Evolutionary conservation across 805 yeast species (phyloP), one percentile per base, ranked within the genome.

Genomic region (Spathaspora arborariae): DNA sequence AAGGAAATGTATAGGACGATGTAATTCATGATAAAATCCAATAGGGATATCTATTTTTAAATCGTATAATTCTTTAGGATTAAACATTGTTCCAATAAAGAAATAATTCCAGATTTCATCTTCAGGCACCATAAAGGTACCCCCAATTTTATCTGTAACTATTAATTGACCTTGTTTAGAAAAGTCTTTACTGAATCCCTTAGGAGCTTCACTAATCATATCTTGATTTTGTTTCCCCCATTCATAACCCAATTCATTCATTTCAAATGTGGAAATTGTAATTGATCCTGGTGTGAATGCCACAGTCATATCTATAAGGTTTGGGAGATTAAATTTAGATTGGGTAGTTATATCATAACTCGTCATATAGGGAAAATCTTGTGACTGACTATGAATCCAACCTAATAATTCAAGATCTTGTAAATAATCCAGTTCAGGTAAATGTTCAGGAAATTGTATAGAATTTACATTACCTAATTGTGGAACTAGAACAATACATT

Each of bases 41-140:
- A 85, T 56, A 2, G 99, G 99, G 15, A 81, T 69, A 57, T 88
- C 97, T 39, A 86, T 58, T 59, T 86, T 88, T 62, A 90, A 60
- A 11, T 72, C 81, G 56, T 77, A 88, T 5, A 69, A 72, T 40
- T 79, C 62, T n/a, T 77, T 76, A 4, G 81, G 69, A 55, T 78
- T 82, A 85, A 94, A 94, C 7, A 86, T 79, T 1, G 94, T 84
- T 1, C 97, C 94, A 68, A 88, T 77, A 57, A 94, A 92, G 2
- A 95, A 76, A 60, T 85, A 89, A 63, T 94, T 94, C 99, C 99
- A 94, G 24, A 89, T 61, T 47, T 81, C 82, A 26, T 84, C 84
- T 19, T 80, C 82, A 1, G 99, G 99, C 1, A 89, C 95, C 64
- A 88, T 62, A 64, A 88, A 91, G 52, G 81, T 84, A 5, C 99